Evolutionary conservation across 192 early-diverging fungal species (phyloP), one percentile per base, ranked within the genome.

Genomic region (Dimargaris xerosporica): DNA sequence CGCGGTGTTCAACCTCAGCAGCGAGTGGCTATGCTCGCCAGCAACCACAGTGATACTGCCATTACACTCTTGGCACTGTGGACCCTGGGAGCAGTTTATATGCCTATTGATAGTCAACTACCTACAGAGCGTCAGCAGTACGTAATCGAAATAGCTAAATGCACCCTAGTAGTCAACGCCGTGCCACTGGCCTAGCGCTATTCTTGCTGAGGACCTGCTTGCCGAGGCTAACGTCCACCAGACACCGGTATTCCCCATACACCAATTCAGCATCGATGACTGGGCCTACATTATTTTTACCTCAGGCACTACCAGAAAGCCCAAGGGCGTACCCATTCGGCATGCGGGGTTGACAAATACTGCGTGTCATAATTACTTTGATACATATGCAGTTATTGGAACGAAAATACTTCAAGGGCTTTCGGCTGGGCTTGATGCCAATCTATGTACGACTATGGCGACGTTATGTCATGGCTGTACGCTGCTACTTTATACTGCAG

Each of bases 251-350:
- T 13, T 3, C 25, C 25, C 0, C 23, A 25, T 7, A 5, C 2
- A 39, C 34, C 34, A 7, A 7, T 39, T 39, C 7, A 2, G 7
- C 2, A 10, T 19, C 9, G 3, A 52, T 56, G 54, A 56, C 16
- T 17, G 15, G n/a, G 58, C 58, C 15, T 60, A 34, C 11, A 44
- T 60, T 7, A 39, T 60, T 19, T 60, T 31, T n/a, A 60, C 58
- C 25, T 60, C 58, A 10, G 58, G 58, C 1, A 31, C 58, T 41
- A 60, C 58, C 0, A 41, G 41, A 11, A 30, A 42, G 19, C 58
- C 58, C 58, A 60, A 60, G 39, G 58, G 58, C 1, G 41, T 60
- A 4, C n/a, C n/a, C 0, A 28, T 44, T 21, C 28, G 42, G 1
- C 43, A 60, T 23, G 58, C n/a, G 10, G 58, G n/a, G 5, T 26